Conservation (phyloP, 192 early-diverging fungal genomes). For the Podila horticola region DNA sequence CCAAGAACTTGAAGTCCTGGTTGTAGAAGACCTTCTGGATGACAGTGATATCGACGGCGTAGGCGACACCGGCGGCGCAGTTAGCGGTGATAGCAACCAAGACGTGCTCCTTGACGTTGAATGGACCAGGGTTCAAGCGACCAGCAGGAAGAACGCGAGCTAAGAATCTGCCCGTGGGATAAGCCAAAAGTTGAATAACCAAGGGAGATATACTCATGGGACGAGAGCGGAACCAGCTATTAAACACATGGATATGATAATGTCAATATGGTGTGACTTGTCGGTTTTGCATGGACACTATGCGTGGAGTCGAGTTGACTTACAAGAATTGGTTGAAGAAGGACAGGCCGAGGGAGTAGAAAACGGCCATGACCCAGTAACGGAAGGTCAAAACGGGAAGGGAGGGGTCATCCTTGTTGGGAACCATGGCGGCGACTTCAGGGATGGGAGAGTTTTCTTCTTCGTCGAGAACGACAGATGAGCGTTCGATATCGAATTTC, state of each 20-base stretch:
- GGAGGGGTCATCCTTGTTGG: constrained; percentile 41
- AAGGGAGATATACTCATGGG: no score
- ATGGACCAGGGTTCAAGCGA: constrained; percentile 17
- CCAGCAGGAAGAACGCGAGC: no score
- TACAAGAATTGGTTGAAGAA: not conserved
- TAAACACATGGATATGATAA: no score
- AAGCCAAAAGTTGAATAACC: no score
- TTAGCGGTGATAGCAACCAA: constrained; percentile 60
- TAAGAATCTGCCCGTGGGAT: no score
- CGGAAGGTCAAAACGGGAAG: constrained; percentile 57
- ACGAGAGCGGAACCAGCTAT: no score
- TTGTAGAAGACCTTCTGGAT: constrained; percentile 64
- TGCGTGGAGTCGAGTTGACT: no score
- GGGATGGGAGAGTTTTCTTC: constrained; percentile 26
- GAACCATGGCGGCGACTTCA: constrained; percentile 17
- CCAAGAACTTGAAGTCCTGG: constrained; percentile 51
- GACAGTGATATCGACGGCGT: constrained; percentile 46
- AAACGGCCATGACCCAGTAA: constrained; percentile 40
- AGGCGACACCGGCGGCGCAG: constrained; percentile 22
- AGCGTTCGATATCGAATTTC: constrained; percentile 8
- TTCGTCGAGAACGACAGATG: constrained; percentile 6
- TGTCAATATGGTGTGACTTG: no score
- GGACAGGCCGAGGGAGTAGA: constrained; percentile 2
- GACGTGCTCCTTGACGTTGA: constrained; percentile 71
- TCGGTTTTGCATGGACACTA: no score